Evolutionary conservation across 2,329 filamentous ascomycete species (phyloP).

Genomic region (Exutisphaerella laricina): DNA sequence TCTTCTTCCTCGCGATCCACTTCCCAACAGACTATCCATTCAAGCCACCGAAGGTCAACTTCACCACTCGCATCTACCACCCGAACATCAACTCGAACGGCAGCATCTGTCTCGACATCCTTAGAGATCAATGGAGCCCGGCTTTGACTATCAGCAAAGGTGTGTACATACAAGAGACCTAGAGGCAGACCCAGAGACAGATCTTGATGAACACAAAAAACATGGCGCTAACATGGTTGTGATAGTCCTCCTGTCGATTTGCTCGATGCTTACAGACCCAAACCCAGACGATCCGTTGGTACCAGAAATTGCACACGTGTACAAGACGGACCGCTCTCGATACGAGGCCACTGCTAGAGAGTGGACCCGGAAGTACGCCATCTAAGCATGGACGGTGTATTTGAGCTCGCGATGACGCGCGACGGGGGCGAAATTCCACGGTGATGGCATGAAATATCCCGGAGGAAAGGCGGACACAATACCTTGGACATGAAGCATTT

Average conservation of each 20-base stretch:
- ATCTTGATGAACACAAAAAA: conserved; percentile 17
- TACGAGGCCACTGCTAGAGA: conserved; percentile 96
- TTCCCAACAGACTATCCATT: conserved; percentile 99
- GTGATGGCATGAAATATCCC: conserved; percentile 6
- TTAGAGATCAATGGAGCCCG: conserved; percentile 98
- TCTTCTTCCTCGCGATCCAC: conserved; percentile 98
- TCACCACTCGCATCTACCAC: conserved; percentile 99
- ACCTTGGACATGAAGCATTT: no score
- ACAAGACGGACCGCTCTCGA: conserved; percentile 95
- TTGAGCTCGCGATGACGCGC: no score
- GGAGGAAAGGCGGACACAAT: no score
- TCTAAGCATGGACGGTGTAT: conserved; percentile 49
- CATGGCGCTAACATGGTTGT: conserved; percentile 21
- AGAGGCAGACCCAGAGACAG: conserved; percentile 1
- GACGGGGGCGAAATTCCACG: neutral
- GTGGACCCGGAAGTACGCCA: conserved; percentile 99
- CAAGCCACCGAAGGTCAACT: conserved; percentile 99
- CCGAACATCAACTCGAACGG: conserved; percentile 99
- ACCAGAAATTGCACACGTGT: conserved; percentile 97
- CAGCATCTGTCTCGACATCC: conserved; percentile 97
- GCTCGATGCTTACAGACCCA: conserved; percentile 98
- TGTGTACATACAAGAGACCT: conserved; percentile 35
- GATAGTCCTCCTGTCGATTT: conserved; percentile 92
- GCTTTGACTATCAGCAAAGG: conserved; percentile 98
- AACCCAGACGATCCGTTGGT: conserved; percentile 99